A percentile compares a stretch with the other conserved stretches of the same genome.
These are phyloP conservation scores for Leptomonas pyrrhocoris DNA, from an alignment of 208 protist genomes.

Conservation along the genomic window DNA sequence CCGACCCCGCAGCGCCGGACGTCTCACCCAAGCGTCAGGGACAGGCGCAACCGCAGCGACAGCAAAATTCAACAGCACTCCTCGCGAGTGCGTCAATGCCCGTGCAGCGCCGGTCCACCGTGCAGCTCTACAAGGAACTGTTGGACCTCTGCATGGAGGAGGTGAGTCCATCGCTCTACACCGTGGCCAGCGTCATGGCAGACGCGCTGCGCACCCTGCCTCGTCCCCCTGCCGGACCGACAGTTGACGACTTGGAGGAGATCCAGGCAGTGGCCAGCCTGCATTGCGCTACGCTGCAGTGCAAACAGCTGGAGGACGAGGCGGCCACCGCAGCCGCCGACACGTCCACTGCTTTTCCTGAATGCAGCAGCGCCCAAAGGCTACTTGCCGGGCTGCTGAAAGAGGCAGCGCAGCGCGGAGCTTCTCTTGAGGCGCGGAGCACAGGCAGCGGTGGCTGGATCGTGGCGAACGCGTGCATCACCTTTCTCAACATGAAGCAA, in stretches of 20 bases:
- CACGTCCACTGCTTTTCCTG: background rate
- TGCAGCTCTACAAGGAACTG: slow-evolving; percentile 69
- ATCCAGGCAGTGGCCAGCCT: slow-evolving; percentile 33
- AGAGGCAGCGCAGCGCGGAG: slow-evolving; percentile 23
- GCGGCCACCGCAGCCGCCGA: background rate
- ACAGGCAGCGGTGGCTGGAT: slow-evolving; percentile 47
- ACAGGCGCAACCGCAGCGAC: background rate
- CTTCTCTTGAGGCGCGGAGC: slow-evolving; percentile 16
- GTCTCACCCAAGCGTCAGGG: background rate
- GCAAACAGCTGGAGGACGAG: slow-evolving; percentile 36
- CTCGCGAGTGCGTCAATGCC: background rate
- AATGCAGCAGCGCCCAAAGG: background rate
- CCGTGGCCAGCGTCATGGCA: slow-evolving; percentile 63
- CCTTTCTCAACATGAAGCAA: slow-evolving; percentile 54
- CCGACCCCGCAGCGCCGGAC: background rate
- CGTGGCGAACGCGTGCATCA: slow-evolving; percentile 66
- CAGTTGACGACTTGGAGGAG: slow-evolving; percentile 23
- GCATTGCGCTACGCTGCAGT: slow-evolving; percentile 26
- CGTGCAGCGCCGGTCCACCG: slow-evolving; percentile 35
- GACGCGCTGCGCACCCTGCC: slow-evolving; percentile 50
- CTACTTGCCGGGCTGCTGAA: slow-evolving; percentile 18
- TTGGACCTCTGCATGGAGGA: slow-evolving; percentile 65
- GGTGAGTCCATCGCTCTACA: slow-evolving; percentile 46
- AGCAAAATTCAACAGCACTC: background rate
- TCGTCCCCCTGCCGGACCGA: slow-evolving; percentile 4